Evolutionary conservation across 2,329 filamentous ascomycete species (phyloP), one percentile per base, ranked within the genome.

Genomic region (Pleurostoma richardsiae): DNA sequence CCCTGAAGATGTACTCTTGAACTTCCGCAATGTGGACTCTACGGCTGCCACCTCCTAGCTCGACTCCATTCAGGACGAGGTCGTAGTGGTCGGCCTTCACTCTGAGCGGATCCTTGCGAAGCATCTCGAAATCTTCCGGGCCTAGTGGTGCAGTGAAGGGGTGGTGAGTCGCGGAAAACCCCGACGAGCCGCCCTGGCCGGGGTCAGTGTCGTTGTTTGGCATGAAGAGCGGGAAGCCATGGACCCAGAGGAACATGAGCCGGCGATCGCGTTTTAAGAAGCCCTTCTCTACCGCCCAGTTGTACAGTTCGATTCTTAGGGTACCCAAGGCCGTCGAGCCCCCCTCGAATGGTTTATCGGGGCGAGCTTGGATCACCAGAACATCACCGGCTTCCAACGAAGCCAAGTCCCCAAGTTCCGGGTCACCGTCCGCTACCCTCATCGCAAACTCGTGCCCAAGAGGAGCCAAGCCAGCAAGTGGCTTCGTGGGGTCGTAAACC

Each of bases 61-160:
- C 94, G 4, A 96, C 82, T 4, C 94, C 94, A 62, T 99, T 99
- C 56, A 97, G 80, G 0, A 99, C 92, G 10, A 99, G 82, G 58
- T 99, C 94, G 68, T 96, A 99, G 62, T 96, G 91, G 57, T 95
- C 92, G 4, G 87, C 95, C 55, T 78, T 80, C 2, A 82, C 90
- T 41, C 76, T 67, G 1, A 90, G 73, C 0, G 94, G 92, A 39
- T 90, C 76, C 0, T 76, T 83, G 36, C 83, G 73, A 1, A 97
- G 79, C 1, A 89, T 67, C 38, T 90, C 84, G 11, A 95, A 78
- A 60, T 97, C 91, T 4, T 72, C 70, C 0, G 76, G 65, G 0
- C 81, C 81, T 33, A 88, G 81, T 0, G 94, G 94, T 0, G 94
- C 88, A 0, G 94, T 99, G 67, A 99, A 99, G 0, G 94, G 94